Conservation (phyloP, 1,139 yeast genomes). For the Geotrichum carabidarum region DNA sequence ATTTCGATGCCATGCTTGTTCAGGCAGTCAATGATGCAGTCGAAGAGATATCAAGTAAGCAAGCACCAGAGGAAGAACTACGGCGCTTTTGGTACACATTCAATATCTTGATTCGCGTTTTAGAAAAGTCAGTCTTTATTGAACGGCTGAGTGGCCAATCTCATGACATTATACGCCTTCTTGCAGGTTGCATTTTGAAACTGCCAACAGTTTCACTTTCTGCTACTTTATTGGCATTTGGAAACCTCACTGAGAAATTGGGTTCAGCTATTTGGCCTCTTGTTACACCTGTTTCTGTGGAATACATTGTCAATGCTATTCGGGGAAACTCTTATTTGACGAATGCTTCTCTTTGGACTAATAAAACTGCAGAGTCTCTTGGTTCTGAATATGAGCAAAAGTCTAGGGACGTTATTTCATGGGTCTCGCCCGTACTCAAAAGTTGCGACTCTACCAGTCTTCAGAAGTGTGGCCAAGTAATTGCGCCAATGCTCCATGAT, state of each 20-base stretch:
- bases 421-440: constrained; percentile 19
- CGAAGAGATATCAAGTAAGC: constrained; percentile 13
- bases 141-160: constrained; percentile 15
- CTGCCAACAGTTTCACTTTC: constrained; percentile 14
- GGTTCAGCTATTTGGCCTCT: constrained; percentile 17
- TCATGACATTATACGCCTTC: constrained; percentile 14
- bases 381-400: constrained; percentile 2
- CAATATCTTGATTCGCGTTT: constrained; percentile 13
- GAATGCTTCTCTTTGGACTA: constrained; percentile 10
- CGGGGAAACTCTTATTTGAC: constrained; percentile 12
- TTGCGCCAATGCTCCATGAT: constrained; percentile 11
- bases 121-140: constrained; percentile 15
- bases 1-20: constrained; percentile 22
- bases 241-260: constrained; percentile 11
- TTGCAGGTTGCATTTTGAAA: constrained; percentile 10
- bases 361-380: neutral
- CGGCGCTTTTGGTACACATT: constrained; percentile 15
- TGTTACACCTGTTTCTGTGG: constrained; percentile 14
- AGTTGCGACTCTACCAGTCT: constrained; percentile 19
- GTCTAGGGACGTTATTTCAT: constrained; percentile 16
- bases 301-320: constrained; percentile 16
- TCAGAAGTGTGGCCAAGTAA: constrained; percentile 15
- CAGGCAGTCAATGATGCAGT: constrained; percentile 19
- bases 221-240: constrained; percentile 11
- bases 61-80: constrained; percentile 4